A percentile compares a stretch with the other conserved stretches of the same genome.
Conservation (phyloP, 305 asterid species). For the Fraxinus sp. region DNA sequence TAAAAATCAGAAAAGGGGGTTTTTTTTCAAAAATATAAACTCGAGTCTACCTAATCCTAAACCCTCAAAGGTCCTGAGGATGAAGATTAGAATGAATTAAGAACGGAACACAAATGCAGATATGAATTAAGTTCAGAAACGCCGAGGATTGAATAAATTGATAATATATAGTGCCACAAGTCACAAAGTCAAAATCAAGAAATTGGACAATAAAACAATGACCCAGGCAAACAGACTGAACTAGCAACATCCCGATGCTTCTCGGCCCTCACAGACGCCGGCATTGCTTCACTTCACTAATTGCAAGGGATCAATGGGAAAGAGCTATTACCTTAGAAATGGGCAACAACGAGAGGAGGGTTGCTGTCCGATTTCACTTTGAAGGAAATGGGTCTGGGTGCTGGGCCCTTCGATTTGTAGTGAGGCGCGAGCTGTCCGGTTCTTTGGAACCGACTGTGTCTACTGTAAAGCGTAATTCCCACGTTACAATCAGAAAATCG, state of each 20-base stretch:
- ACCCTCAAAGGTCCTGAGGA: not conserved
- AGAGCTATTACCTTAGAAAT: not conserved
- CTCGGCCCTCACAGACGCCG: slow-evolving; percentile 1
- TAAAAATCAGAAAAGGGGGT: not conserved
- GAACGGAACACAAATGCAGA: not conserved
- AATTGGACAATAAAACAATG: not conserved
- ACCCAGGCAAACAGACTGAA: slow-evolving; percentile 1
- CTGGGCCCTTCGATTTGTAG: slow-evolving; percentile 1
- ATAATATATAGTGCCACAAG: not conserved
- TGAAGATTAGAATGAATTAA: not conserved
- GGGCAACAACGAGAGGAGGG: not conserved
- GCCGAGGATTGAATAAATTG: not conserved
- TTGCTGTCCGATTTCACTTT: not conserved
- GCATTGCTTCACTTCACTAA: not conserved
- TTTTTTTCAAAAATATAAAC: not conserved
- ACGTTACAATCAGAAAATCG: not conserved
- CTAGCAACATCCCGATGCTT: not conserved
- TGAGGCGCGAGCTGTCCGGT: not conserved
- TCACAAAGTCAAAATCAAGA: not conserved
- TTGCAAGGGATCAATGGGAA: not conserved
- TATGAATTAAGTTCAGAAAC: not conserved
- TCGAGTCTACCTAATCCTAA: not conserved
- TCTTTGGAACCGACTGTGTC: not conserved
- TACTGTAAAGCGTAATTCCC: not conserved
- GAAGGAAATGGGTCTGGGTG: not conserved